Percentiles rank a stretch among this genome's conserved stretches.
phyloP scores from a whole-genome alignment of 1,284 basidiomycete species.

The Moniliophthora roreri region DNA sequence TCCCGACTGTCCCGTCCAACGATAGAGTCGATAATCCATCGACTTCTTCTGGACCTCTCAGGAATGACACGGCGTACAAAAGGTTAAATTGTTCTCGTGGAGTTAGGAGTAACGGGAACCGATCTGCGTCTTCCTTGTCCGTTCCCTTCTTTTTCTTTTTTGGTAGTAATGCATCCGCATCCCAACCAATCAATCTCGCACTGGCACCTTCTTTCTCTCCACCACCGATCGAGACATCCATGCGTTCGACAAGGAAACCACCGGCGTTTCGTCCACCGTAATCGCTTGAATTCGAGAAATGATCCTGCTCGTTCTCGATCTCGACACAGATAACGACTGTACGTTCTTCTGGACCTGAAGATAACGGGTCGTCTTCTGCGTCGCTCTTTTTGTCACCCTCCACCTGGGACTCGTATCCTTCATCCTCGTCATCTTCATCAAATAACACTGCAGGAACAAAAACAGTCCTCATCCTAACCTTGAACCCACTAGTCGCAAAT shows the following conservation, averaged over 20 bases:
- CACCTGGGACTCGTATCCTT: constrained; percentile 20
- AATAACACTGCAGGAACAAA: constrained; percentile 74
- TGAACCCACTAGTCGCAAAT: constrained; percentile 75
- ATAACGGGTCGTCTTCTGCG: constrained; percentile 40
- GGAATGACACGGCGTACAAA: constrained; percentile 80
- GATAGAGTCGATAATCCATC: constrained; percentile 39
- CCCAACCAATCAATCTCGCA: constrained; percentile 62
- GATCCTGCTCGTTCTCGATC: constrained; percentile 71
- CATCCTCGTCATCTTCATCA: constrained; percentile 22
- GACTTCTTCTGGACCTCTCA: constrained; percentile 62
- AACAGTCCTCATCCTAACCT: constrained; percentile 85
- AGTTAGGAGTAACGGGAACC: constrained; percentile 72
- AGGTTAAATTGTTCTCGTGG: constrained; percentile 82
- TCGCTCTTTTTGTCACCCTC: no score
- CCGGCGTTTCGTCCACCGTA: constrained; percentile 29
- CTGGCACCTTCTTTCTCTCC: constrained; percentile 12
- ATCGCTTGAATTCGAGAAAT: neutral
- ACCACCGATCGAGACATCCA: constrained; percentile 66
- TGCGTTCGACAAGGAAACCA: constrained; percentile 69
- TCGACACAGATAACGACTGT: constrained; percentile 87
- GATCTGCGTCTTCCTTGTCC: constrained; percentile 23
- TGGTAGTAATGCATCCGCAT: constrained; percentile 37
- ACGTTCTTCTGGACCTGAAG: constrained; percentile 76
- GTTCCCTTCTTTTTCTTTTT: constrained; percentile 1
- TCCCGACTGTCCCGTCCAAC: constrained; percentile 27